Percentiles rank a stretch among this genome's conserved stretches.
Conservation (phyloP, 306 rosid genomes). For the Acmispon strigosus region DNA sequence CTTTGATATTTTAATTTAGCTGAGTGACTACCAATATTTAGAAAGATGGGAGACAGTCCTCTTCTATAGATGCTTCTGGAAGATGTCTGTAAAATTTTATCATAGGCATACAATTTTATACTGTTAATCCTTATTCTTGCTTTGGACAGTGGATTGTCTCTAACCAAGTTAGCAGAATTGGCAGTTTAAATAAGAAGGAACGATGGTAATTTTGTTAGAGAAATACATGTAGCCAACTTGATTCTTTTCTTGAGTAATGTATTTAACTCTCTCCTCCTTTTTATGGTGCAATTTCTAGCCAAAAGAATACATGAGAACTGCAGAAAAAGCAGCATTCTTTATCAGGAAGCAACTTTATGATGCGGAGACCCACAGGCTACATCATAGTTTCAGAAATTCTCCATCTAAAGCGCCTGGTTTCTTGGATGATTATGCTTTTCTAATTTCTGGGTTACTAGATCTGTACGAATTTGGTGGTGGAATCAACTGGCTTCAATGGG, state of each 20-base stretch:
- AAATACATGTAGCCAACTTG: slow-evolving; percentile 10
- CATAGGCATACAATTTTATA: neutral
- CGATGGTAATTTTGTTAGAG: slow-evolving; percentile 15
- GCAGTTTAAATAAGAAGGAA: neutral
- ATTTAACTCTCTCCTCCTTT: slow-evolving; percentile 15
- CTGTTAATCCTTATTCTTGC: slow-evolving; percentile 10
- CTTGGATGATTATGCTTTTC: slow-evolving; percentile 86
- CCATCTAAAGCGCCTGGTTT: slow-evolving; percentile 90
- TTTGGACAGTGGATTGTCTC: slow-evolving; percentile 7
- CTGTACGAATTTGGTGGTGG: slow-evolving; percentile 82
- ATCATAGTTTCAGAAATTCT: slow-evolving; percentile 81
- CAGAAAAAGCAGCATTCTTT: slow-evolving; percentile 74
- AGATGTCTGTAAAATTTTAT: neutral
- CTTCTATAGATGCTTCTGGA: neutral
- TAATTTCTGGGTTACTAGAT: slow-evolving; percentile 79
- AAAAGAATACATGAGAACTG: slow-evolving; percentile 59
- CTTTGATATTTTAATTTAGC: slow-evolving; percentile 2
- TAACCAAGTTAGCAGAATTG: neutral
- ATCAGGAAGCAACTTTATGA: slow-evolving; percentile 62
- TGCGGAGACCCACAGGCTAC: slow-evolving; percentile 52
- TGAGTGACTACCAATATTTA: slow-evolving; percentile 2
- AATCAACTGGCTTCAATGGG: slow-evolving; percentile 75
- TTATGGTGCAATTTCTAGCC: slow-evolving; percentile 42
- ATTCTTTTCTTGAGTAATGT: slow-evolving; percentile 2
- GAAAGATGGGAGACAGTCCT: neutral